phyloP scores from a whole-genome alignment of 108 stramenopile species.

The Craspedostauros australis region DNA sequence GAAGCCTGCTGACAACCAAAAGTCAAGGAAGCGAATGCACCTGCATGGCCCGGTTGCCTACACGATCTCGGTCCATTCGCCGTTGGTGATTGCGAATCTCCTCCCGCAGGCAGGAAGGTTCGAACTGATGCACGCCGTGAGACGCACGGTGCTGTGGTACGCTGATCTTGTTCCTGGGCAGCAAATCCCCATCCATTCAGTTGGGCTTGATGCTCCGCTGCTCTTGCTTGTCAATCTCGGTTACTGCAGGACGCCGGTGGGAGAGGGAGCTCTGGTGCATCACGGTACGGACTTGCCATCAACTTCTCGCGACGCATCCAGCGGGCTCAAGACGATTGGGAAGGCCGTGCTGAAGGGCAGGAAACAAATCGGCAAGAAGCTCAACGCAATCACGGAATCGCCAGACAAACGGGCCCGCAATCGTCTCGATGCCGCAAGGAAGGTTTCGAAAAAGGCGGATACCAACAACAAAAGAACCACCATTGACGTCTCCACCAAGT shows the following conservation, averaged over 20 bases:
- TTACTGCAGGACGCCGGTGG: slow-evolving; percentile 83
- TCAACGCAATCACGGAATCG: slow-evolving; percentile 57
- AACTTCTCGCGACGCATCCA: slow-evolving; percentile 13
- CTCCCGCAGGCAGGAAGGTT: slow-evolving; percentile 82
- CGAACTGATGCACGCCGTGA: slow-evolving; percentile 83
- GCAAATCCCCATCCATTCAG: slow-evolving; percentile 71
- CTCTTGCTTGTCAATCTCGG: slow-evolving; percentile 86
- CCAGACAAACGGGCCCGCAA: slow-evolving; percentile 60
- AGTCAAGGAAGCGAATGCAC: slow-evolving; percentile 9
- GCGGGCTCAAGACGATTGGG: slow-evolving; percentile 43
- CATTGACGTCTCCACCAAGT: neutral
- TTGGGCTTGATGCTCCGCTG: slow-evolving; percentile 85
- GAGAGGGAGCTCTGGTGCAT: slow-evolving; percentile 84
- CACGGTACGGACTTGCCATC: slow-evolving; percentile 36
- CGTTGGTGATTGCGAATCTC: slow-evolving; percentile 91
- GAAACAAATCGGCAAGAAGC: slow-evolving; percentile 65
- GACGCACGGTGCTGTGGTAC: slow-evolving; percentile 77
- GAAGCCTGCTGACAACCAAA: slow-evolving; percentile 1
- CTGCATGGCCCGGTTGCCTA: slow-evolving; percentile 79
- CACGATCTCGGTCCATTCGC: slow-evolving; percentile 81
- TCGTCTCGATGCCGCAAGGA: no score
- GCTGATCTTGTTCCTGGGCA: slow-evolving; percentile 82
- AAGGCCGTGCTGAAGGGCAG: slow-evolving; percentile 56
- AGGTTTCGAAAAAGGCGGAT: slow-evolving; percentile 22
- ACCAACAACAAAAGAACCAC: neutral